Evolutionary conservation across 2,329 filamentous ascomycete genomes (phyloP).

Genomic region (Colletotrichum sidae): DNA sequence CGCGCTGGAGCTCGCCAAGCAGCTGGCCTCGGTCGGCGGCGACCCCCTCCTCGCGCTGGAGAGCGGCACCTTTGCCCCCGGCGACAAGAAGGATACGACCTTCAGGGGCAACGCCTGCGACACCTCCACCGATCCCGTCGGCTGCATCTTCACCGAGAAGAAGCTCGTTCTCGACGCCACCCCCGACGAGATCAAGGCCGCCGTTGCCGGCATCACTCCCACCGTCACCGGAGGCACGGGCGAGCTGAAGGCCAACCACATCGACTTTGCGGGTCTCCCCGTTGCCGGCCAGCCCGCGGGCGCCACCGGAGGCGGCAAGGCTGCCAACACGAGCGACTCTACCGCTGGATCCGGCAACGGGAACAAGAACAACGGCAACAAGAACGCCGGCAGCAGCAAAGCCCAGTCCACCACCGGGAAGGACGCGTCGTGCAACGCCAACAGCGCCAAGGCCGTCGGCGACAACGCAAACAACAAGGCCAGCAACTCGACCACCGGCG

Average conservation of each 20-base stretch:
- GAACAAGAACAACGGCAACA: slow-evolving; percentile 12
- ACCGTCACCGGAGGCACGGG: slow-evolving; percentile 49
- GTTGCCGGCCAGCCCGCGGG: slow-evolving; percentile 37
- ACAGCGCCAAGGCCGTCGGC: not conserved
- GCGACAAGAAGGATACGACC: slow-evolving; percentile 51
- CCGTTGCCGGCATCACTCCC: slow-evolving; percentile 48
- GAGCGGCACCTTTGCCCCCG: slow-evolving; percentile 57
- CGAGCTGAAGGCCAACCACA: slow-evolving; percentile 43
- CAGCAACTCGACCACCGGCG: slow-evolving; percentile 21
- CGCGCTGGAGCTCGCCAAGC: slow-evolving; percentile 52
- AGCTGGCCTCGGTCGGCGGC: slow-evolving; percentile 57
- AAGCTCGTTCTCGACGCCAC: slow-evolving; percentile 66
- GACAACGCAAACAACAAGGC: slow-evolving; percentile 21
- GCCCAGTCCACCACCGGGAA: no score
- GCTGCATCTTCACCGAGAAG: slow-evolving; percentile 67
- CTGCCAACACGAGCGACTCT: slow-evolving; percentile 12
- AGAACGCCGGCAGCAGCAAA: slow-evolving; percentile 6
- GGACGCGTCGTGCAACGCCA: no score
- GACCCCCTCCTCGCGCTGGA: slow-evolving; percentile 55
- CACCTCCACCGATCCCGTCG: slow-evolving; percentile 57
- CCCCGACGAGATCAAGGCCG: slow-evolving; percentile 63
- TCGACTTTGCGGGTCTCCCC: slow-evolving; percentile 41
- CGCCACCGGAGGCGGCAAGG: slow-evolving; percentile 14
- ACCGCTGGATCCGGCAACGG: slow-evolving; percentile 18
- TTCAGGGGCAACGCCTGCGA: slow-evolving; percentile 66